These are phyloP conservation scores for Sporopachydermia lactativora DNA, from an alignment of 805 yeast species.

Conservation along the genomic window DNA sequence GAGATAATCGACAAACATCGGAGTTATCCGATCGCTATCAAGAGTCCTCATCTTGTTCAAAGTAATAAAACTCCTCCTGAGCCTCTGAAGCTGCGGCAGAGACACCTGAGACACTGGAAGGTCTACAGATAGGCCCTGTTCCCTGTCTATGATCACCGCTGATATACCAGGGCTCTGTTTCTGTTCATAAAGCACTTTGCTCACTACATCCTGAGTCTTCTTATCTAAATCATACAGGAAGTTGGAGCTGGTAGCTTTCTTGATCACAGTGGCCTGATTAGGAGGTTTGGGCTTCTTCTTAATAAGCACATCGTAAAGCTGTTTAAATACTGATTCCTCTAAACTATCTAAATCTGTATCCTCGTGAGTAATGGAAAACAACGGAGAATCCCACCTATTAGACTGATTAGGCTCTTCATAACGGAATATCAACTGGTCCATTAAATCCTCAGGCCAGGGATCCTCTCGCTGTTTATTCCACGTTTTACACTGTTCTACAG, in stretches of 20 bases:
- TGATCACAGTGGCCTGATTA: conserved; percentile 71
- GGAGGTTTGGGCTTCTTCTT: conserved; percentile 48
- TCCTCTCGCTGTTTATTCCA: conserved; percentile 35
- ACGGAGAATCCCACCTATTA: conserved; percentile 89
- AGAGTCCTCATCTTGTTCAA: conserved; percentile 69
- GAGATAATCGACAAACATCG: conserved; percentile 67
- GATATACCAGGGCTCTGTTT: conserved; percentile 26
- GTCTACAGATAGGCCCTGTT: conserved; percentile 28
- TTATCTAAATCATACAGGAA: conserved; percentile 69
- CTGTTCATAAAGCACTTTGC: conserved; percentile 48
- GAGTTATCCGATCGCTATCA: conserved; percentile 51
- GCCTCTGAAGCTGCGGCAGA: conserved; percentile 67
- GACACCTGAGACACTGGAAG: conserved; percentile 52
- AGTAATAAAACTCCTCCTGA: conserved; percentile 70
- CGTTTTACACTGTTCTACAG: conserved; percentile 42
- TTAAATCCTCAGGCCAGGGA: conserved; percentile 51
- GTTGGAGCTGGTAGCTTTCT: conserved; percentile 64
- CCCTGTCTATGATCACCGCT: conserved; percentile 17
- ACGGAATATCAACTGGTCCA: conserved; percentile 62
- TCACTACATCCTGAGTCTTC: conserved; percentile 50
- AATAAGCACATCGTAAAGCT: conserved; percentile 27
- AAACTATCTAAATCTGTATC: conserved; percentile 38
- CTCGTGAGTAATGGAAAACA: conserved; percentile 52
- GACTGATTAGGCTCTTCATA: conserved; percentile 87
- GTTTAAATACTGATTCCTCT: conserved; percentile 5